Conservation (phyloP, 169 alveolate species). For the Eimeria maxima region DNA sequence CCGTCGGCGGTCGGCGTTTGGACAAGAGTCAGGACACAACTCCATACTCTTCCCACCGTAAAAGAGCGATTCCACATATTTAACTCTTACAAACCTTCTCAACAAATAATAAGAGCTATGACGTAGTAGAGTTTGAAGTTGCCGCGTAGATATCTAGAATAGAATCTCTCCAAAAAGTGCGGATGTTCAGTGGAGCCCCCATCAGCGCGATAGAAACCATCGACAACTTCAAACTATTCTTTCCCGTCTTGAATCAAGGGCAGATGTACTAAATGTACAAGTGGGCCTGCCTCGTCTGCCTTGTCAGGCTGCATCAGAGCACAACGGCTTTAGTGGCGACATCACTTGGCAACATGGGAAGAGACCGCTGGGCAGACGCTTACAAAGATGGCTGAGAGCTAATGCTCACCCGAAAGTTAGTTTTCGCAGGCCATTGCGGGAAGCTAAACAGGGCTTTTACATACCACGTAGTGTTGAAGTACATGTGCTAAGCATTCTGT, state of each 20-base stretch:
- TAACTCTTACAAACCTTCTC: neutral
- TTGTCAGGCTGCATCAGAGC: neutral
- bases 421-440: neutral
- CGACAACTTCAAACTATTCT: neutral
- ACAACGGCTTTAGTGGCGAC: neutral
- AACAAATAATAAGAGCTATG: neutral
- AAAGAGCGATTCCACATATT: neutral
- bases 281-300: neutral
- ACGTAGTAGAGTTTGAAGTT: neutral
- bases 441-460: neutral
- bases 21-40: neutral
- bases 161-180: neutral
- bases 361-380: neutral
- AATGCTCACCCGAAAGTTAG: neutral
- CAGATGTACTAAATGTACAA: neutral
- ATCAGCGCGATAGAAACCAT: neutral
- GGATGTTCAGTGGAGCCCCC: neutral
- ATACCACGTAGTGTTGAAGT: neutral
- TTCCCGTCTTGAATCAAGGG: neutral
- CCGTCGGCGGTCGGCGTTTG: neutral
- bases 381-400: neutral
- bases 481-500: neutral
- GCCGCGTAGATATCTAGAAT: neutral
- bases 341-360: neutral
- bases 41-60: neutral